Base-by-base conservation (phyloP, 2,329 filamentous ascomycete species). In the Penicillium sp. region DNA sequence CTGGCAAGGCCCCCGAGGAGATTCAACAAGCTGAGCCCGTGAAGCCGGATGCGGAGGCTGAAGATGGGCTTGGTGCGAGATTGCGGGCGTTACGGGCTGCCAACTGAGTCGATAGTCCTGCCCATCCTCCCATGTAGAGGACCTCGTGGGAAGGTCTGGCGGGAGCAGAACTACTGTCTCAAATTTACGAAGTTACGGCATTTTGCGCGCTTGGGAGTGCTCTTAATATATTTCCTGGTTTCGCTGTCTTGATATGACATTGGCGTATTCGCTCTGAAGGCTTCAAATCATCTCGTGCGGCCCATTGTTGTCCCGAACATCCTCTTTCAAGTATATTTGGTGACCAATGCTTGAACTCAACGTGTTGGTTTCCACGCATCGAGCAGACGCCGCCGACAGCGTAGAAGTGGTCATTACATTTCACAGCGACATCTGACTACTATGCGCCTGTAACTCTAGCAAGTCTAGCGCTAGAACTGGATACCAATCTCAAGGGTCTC, bases 61-160 rank as follows among this genome's bases (percentile, higher is more conserved):
- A 73, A 57, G 71, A 74, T 62, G 71, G 70, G 2, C 51, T 74
- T 42, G 70, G 67, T 29, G 71, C 69, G 15, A 64, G 71, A 50
- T 52, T 74, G 51, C 63, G 69, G 51, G 71, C 71, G 44, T 57
- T 74, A 42, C 60, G 71, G 48, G 70, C 71, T 44, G 68, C 63
- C 27, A 67, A 60, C 51, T 70, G 46, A 64, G 43, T n/a, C 28
- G 8, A 24, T 10, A 20, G 5, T 20, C 32, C 2, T 42, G 35
- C 3, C 41, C 20, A 40, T 27, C 13, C 38, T 40, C 27, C 18
- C 32, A 6, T 10, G 23, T 27, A 25, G 10, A 15, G 32, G 23
- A 35, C 15, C 15, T 20, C 8, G 9, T 20, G 15, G 32, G 15
- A 6, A 3, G 32, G 3, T 35, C 32, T 29, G 8, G 6, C 25